Evolutionary conservation across 371 early-diverging fungal genomes (phyloP).

Genomic region (Rhizopus stolonifer): DNA sequence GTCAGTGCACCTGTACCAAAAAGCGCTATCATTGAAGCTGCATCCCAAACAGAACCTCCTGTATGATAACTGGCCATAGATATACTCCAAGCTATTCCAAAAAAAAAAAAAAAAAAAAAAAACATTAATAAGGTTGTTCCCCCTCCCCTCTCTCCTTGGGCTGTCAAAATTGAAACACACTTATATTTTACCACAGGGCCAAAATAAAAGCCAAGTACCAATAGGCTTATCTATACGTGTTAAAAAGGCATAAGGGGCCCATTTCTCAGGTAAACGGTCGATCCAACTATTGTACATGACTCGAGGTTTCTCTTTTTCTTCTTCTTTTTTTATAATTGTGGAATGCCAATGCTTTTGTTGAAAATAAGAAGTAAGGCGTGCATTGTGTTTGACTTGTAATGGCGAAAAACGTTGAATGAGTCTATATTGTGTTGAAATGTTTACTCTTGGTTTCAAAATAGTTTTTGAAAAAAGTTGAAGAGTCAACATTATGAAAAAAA

Average conservation of each 20-base stretch:
- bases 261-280: slow-evolving; percentile 39
- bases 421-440: no score
- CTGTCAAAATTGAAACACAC: background rate
- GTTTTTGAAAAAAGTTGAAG: background rate
- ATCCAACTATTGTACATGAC: slow-evolving; percentile 40
- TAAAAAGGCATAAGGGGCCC: slow-evolving; percentile 74
- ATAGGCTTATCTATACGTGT: slow-evolving; percentile 89
- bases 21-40: slow-evolving; percentile 71
- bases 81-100: slow-evolving; percentile 69
- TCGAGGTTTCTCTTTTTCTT: slow-evolving; percentile 1
- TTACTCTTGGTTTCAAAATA: no score
- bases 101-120: no score
- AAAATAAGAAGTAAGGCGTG: no score
- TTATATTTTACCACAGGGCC: slow-evolving; percentile 75
- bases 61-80: slow-evolving; percentile 76
- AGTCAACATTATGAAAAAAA: background rate
- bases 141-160: no score
- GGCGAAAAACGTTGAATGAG: no score
- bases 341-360: slow-evolving; percentile 16
- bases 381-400: no score
- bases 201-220: slow-evolving; percentile 88
- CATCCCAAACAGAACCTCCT: slow-evolving; percentile 45
- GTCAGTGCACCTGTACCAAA: slow-evolving; percentile 88
- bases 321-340: slow-evolving; percentile 1
- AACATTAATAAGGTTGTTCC: no score